phyloP scores from a whole-genome alignment of 1,139 yeast genomes.

The Candida sp. region DNA sequence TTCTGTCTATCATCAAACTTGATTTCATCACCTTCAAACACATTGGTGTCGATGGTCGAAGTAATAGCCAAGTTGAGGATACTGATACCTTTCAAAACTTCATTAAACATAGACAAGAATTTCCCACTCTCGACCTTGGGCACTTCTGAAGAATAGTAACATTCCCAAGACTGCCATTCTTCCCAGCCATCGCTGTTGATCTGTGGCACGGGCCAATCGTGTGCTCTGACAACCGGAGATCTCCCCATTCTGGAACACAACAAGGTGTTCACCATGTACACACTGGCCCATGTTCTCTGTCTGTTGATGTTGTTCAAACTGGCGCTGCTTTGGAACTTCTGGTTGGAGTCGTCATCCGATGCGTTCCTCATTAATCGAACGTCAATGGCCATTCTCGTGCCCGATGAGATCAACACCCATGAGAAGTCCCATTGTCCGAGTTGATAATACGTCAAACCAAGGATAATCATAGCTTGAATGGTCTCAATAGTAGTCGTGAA shows the following conservation, averaged over 20 bases:
- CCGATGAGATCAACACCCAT: conserved; percentile 27
- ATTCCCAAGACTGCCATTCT: conserved; percentile 28
- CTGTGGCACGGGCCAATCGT: conserved; percentile 28
- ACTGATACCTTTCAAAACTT: conserved; percentile 18
- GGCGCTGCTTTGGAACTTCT: conserved; percentile 8
- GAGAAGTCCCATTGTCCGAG: conserved; percentile 30
- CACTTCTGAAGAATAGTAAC: conserved; percentile 15
- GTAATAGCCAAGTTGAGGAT: conserved; percentile 26
- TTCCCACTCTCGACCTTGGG: conserved; percentile 22
- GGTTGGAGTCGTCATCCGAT: conserved; percentile 14
- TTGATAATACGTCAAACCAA: conserved; percentile 25
- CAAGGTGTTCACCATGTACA: conserved; percentile 23
- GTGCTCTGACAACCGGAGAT: conserved; percentile 24
- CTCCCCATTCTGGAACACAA: conserved; percentile 28
- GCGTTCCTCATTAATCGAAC: conserved; percentile 25
- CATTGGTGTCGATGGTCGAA: conserved; percentile 21
- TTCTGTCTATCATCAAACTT: conserved; percentile 16
- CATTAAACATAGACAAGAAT: conserved; percentile 23
- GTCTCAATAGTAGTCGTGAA: conserved; percentile 26
- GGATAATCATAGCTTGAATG: conserved; percentile 26
- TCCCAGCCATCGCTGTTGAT: conserved; percentile 28
- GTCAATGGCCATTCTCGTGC: conserved; percentile 29
- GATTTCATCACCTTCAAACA: conserved; percentile 11
- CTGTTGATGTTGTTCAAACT: conserved; percentile 21
- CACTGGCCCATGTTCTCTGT: conserved; percentile 29